Evolutionary conservation across 208 protist genomes (phyloP).

Genomic region (Acanthamoeba castellanii): DNA sequence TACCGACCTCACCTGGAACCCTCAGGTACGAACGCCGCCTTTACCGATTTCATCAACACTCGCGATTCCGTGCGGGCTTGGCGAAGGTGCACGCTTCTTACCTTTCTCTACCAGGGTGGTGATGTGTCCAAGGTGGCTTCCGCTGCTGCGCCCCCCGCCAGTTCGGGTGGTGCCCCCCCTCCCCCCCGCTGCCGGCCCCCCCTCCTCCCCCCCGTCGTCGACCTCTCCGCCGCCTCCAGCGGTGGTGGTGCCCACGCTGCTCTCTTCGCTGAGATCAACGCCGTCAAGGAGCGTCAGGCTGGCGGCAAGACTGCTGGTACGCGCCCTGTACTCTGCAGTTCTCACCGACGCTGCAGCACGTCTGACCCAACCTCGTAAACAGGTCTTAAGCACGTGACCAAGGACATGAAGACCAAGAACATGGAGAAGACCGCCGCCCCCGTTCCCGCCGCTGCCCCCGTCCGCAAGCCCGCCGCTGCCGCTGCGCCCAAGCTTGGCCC

Average conservation of each 20-base stretch:
- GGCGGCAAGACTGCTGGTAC: conserved; percentile 73
- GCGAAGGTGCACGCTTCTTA: no score
- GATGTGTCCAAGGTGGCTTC: conserved; percentile 45
- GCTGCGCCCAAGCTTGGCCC: conserved; percentile 75
- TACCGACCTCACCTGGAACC: conserved; percentile 87
- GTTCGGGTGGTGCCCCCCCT: conserved; percentile 19
- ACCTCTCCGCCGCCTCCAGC: conserved; percentile 55
- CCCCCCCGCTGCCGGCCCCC: conserved; percentile 51
- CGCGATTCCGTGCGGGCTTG: no score
- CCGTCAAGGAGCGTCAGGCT: conserved; percentile 42
- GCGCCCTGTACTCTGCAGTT: no score
- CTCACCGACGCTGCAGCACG: conserved; percentile 57
- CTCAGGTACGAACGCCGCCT: conserved; percentile 49
- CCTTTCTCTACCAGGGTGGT: not conserved
- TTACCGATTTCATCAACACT: not conserved
- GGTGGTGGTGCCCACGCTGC: conserved; percentile 37
- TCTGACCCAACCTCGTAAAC: conserved; percentile 73
- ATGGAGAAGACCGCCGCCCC: conserved; percentile 81
- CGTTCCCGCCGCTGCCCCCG: not conserved
- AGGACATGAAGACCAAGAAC: conserved; percentile 88
- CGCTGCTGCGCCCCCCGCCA: conserved; percentile 4
- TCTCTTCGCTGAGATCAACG: conserved; percentile 79
- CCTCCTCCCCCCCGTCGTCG: conserved; percentile 29
- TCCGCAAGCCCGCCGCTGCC: conserved; percentile 19
- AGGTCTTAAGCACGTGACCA: conserved; percentile 84